Conservation (phyloP, 2,329 filamentous ascomycete species). For the Magnaporthales sp. region DNA sequence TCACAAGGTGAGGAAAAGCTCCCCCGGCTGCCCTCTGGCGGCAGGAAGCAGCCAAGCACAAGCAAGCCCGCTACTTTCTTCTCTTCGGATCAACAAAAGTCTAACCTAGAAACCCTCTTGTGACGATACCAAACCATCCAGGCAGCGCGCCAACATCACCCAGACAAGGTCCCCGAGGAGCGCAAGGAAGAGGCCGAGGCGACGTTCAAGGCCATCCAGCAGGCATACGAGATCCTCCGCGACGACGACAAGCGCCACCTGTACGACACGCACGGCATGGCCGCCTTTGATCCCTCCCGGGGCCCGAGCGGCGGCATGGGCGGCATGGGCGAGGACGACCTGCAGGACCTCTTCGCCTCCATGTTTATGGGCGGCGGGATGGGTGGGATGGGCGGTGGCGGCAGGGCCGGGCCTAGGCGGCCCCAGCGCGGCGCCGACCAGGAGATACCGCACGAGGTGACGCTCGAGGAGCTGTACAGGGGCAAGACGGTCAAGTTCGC, state of each 20-base stretch:
- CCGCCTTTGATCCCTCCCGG: constrained; percentile 75
- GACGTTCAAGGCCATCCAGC: constrained; percentile 86
- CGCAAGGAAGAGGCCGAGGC: constrained; percentile 78
- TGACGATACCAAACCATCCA: constrained; percentile 26
- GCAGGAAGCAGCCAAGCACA: neutral
- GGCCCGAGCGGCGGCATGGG: constrained; percentile 54
- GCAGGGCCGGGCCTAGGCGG: constrained; percentile 52
- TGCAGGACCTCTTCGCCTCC: constrained; percentile 87
- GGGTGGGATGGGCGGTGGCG: constrained; percentile 47
- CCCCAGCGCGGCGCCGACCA: constrained; percentile 72
- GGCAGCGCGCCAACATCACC: constrained; percentile 83
- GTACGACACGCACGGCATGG: constrained; percentile 94
- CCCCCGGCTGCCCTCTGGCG: constrained; percentile 8
- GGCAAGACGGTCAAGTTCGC: constrained; percentile 97
- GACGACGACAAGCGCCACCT: constrained; percentile 89
- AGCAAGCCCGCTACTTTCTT: constrained; percentile 1
- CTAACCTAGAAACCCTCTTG: constrained; percentile 9
- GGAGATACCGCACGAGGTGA: constrained; percentile 84
- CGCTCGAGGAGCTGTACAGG: constrained; percentile 92
- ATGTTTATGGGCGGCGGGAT: constrained; percentile 76
- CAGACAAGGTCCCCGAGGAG: constrained; percentile 87
- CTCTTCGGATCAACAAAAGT: neutral
- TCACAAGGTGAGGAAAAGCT: constrained; percentile 60
- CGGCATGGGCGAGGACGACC: constrained; percentile 42
- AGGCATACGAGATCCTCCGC: constrained; percentile 95